Percentiles rank a stretch among this genome's conserved stretches.
Evolutionary conservation across 2,329 filamentous ascomycete genomes (phyloP).

Genomic region (Fusarium lyarnte): DNA sequence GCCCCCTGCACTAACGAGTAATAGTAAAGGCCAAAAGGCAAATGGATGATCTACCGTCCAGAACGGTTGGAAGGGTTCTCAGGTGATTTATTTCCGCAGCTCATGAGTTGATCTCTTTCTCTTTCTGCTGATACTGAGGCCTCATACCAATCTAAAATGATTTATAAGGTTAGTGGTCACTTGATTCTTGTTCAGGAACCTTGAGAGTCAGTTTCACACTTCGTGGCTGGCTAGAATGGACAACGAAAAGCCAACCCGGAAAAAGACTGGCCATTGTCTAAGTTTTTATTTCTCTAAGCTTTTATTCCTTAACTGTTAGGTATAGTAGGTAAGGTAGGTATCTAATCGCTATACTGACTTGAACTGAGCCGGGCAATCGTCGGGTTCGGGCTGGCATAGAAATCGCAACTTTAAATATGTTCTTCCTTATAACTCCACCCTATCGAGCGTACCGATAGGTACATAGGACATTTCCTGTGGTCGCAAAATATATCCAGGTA

Average conservation of each 20-base stretch:
- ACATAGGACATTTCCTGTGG: not conserved
- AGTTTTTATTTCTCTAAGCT: not conserved
- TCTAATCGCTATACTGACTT: not conserved
- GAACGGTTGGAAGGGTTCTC: not conserved
- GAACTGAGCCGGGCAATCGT: not conserved
- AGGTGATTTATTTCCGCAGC: not conserved
- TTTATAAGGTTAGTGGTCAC: not conserved
- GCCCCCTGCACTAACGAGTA: conserved; percentile 7
- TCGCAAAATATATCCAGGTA: not conserved
- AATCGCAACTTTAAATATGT: not conserved
- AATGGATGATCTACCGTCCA: not conserved
- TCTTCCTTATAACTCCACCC: not conserved
- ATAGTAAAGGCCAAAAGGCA: not conserved
- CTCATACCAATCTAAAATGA: not conserved
- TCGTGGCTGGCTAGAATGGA: not conserved
- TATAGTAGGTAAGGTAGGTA: not conserved
- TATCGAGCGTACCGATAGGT: not conserved
- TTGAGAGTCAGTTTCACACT: not conserved
- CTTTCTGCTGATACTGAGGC: not conserved
- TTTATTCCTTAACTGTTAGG: too few relatives aligned
- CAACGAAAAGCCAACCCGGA: not conserved
- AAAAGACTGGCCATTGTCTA: not conserved
- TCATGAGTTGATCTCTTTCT: not conserved
- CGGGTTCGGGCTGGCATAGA: not conserved
- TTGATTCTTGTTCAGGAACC: not conserved